Percentiles rank a stretch among this genome's conserved stretches.
These are phyloP conservation scores for Salmacisia buchloeana DNA, from an alignment of 1,284 basidiomycete species.

Conservation along the genomic window DNA sequence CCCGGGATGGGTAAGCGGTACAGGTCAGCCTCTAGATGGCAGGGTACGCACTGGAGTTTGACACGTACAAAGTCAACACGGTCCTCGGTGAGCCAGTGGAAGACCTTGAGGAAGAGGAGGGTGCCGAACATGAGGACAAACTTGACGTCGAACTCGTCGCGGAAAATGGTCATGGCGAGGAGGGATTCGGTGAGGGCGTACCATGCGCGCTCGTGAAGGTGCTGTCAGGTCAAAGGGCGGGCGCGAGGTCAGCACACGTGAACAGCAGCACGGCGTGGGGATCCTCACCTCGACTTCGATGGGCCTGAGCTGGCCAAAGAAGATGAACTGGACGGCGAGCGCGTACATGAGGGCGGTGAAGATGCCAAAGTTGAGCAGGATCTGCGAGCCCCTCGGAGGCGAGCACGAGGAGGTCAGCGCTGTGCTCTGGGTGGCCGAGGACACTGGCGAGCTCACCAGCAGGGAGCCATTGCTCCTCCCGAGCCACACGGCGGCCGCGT, in stretches of 20 bases:
- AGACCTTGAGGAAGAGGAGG: slow-evolving; percentile 89
- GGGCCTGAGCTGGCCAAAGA: slow-evolving; percentile 82
- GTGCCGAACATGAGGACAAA: slow-evolving; percentile 89
- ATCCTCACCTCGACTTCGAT: slow-evolving; percentile 79
- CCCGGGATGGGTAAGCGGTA: slow-evolving; percentile 45
- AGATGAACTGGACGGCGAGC: slow-evolving; percentile 73
- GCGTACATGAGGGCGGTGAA: slow-evolving; percentile 71
- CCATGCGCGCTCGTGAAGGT: slow-evolving; percentile 91
- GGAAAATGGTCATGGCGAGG: slow-evolving; percentile 91
- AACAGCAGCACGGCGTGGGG: not conserved
- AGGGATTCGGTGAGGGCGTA: slow-evolving; percentile 95
- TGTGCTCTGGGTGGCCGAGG: not conserved
- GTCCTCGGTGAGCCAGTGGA: slow-evolving; percentile 93
- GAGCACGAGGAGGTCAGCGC: not conserved
- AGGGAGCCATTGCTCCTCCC: slow-evolving; percentile 70
- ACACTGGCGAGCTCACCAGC: slow-evolving; percentile 16
- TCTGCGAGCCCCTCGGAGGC: slow-evolving; percentile 55
- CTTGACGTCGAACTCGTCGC: slow-evolving; percentile 65
- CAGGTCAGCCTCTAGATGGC: not conserved
- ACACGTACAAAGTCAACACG: slow-evolving; percentile 83
- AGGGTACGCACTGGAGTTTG: not conserved
- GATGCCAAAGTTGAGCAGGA: slow-evolving; percentile 86
- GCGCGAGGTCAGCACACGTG: not conserved
- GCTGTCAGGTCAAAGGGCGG: slow-evolving; percentile 56
- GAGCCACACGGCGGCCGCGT: slow-evolving; percentile 84